phyloP scores from a whole-genome alignment of 139 green algal species.

The Eudorina sp. region DNA sequence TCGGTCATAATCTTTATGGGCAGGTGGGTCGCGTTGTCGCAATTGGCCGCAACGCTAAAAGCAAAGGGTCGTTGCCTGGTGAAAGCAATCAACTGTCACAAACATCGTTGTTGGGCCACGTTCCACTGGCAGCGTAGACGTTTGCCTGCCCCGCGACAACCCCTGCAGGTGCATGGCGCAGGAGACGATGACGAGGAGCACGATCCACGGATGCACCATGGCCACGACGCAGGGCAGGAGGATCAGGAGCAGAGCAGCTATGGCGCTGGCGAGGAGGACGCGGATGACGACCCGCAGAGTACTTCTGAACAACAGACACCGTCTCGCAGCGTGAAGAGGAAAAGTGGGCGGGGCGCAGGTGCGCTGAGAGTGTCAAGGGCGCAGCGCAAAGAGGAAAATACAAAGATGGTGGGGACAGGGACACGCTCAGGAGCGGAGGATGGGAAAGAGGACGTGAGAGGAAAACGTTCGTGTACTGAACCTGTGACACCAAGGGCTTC shows the following conservation, averaged over 20 bases:
- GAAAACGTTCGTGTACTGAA: too few relatives aligned
- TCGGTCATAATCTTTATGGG: neutral
- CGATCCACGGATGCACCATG: neutral
- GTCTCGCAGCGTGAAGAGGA: conserved; percentile 29
- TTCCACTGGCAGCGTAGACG: too few relatives aligned
- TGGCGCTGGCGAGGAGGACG: conserved; percentile 4
- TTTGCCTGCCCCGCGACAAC: too few relatives aligned
- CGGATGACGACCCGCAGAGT: conserved; percentile 14
- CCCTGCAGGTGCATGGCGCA: too few relatives aligned
- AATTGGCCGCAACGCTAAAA: too few relatives aligned
- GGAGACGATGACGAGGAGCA: conserved; percentile 33
- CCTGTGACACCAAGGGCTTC: too few relatives aligned
- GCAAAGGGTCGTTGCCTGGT: too few relatives aligned
- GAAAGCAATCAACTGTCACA: too few relatives aligned
- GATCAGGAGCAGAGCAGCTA: conserved; percentile 43
- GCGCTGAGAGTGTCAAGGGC: neutral
- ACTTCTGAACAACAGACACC: conserved; percentile 34
- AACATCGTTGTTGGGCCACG: too few relatives aligned
- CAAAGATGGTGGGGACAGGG: too few relatives aligned
- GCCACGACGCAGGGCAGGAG: neutral
- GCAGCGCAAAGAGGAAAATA: neutral
- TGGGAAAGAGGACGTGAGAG: too few relatives aligned
- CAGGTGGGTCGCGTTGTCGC: conserved; percentile 40
- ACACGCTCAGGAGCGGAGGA: too few relatives aligned
- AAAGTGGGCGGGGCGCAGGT: conserved; percentile 35